A percentile compares a stretch with the other conserved stretches of the same genome.
phyloP scores from a whole-genome alignment of 345 rosid species.

The Eucalyptus globulus region DNA sequence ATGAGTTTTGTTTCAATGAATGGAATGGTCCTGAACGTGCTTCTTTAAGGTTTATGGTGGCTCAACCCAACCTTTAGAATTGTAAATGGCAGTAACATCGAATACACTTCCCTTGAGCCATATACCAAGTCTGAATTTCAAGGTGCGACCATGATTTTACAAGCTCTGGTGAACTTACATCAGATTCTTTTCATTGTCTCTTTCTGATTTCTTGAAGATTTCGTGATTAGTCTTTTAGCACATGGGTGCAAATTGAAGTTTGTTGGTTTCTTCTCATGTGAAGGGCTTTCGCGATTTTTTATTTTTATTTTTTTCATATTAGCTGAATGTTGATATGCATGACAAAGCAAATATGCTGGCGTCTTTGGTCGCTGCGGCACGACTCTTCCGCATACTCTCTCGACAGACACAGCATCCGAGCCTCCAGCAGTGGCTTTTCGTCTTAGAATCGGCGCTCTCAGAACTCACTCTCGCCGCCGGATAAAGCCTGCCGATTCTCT shows the following conservation, averaged over 20 bases:
- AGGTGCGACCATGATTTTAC: neutral
- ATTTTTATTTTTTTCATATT: neutral
- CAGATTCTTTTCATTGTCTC: neutral
- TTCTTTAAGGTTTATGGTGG: no score
- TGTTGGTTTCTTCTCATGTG: neutral
- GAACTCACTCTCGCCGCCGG: neutral
- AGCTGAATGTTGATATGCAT: neutral
- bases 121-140: neutral
- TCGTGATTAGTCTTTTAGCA: neutral
- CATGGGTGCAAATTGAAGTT: accelerated
- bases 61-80: no score
- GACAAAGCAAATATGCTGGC: no score
- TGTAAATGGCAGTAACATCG: accelerated
- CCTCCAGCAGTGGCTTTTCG: neutral
- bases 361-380: neutral
- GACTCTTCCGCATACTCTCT: neutral
- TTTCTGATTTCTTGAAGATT: neutral
- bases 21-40: neutral
- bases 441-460: neutral
- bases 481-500: no score
- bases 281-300: neutral
- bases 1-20: neutral
- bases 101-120: no score
- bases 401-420: no score
- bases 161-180: accelerated